Evolutionary conservation across 2,329 filamentous ascomycete genomes (phyloP).

Genomic region (Botrytis fabae): DNA sequence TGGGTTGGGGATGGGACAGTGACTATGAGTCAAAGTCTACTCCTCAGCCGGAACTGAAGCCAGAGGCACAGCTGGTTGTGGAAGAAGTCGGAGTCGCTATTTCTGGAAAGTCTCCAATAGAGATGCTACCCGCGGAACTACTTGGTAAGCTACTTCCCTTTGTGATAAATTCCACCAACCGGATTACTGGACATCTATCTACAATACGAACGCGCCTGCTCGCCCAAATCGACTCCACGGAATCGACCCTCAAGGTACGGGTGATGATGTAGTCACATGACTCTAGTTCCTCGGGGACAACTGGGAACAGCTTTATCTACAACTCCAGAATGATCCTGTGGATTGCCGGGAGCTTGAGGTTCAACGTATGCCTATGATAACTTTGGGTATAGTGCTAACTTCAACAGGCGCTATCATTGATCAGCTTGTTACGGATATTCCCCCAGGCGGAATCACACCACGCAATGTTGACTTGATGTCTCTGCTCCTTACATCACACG

Average conservation of each 20-base stretch:
- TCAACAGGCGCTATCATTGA: constrained; percentile 69
- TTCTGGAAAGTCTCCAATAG: constrained; percentile 58
- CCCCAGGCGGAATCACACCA: constrained; percentile 70
- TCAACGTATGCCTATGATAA: constrained; percentile 22
- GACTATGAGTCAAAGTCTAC: constrained; percentile 14
- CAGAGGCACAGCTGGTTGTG: constrained; percentile 12
- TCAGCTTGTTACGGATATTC: constrained; percentile 71
- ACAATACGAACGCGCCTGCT: neutral
- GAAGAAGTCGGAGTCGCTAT: constrained; percentile 33
- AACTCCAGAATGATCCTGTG: constrained; percentile 14
- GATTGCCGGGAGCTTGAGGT: constrained; percentile 18
- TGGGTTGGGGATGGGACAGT: constrained; percentile 52
- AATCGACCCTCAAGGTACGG: constrained; percentile 16
- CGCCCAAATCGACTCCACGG: constrained; percentile 17
- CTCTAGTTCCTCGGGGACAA: constrained; percentile 24
- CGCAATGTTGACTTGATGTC: constrained; percentile 79
- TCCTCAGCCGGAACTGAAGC: constrained; percentile 2
- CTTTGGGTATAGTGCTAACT: constrained; percentile 25
- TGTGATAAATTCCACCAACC: constrained; percentile 12
- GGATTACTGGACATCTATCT: constrained; percentile 11
- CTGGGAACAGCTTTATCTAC: constrained; percentile 19
- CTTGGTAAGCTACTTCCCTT: constrained; percentile 56
- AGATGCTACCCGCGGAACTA: constrained; percentile 69
- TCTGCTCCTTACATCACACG: constrained; percentile 72
- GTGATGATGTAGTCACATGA: constrained; percentile 27